phyloP scores from a whole-genome alignment of 2,329 filamentous ascomycete species.

The Monilinia fructicola region DNA sequence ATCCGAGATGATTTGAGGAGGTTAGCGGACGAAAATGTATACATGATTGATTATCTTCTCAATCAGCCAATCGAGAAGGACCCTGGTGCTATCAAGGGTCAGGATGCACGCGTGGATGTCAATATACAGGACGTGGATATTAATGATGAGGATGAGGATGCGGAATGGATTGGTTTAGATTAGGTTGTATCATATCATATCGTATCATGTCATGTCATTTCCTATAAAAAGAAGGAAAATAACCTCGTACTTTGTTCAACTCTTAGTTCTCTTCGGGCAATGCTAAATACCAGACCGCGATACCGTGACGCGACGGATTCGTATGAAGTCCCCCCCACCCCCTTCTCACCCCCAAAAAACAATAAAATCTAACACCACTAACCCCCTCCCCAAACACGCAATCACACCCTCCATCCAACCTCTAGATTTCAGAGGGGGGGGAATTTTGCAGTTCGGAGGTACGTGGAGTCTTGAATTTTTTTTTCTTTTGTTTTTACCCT shows the following conservation, averaged over 20 bases:
- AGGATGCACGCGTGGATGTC: conserved; percentile 40
- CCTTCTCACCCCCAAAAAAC: too few relatives aligned
- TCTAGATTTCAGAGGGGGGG: too few relatives aligned
- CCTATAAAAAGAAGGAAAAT: conserved; percentile 1
- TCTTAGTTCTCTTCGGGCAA: not conserved
- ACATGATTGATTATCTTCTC: conserved; percentile 82
- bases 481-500: too few relatives aligned
- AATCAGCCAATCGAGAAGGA: conserved; percentile 47
- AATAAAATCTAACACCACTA: too few relatives aligned
- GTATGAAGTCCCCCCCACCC: too few relatives aligned
- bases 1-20: conserved; percentile 81
- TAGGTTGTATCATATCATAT: conserved; percentile 42
- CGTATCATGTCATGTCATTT: not conserved
- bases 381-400: too few relatives aligned
- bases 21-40: conserved; percentile 83
- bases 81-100: conserved; percentile 39
- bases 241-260: not conserved
- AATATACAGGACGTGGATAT: conserved; percentile 39
- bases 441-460: too few relatives aligned
- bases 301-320: too few relatives aligned
- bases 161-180: conserved; percentile 56
- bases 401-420: too few relatives aligned
- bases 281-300: too few relatives aligned
- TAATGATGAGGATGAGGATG: conserved; percentile 43
- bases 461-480: too few relatives aligned